Evolutionary conservation across 441 rosid genomes (phyloP), one percentile per base, ranked within the genome.

Genomic region (Eruca vesicaria): DNA sequence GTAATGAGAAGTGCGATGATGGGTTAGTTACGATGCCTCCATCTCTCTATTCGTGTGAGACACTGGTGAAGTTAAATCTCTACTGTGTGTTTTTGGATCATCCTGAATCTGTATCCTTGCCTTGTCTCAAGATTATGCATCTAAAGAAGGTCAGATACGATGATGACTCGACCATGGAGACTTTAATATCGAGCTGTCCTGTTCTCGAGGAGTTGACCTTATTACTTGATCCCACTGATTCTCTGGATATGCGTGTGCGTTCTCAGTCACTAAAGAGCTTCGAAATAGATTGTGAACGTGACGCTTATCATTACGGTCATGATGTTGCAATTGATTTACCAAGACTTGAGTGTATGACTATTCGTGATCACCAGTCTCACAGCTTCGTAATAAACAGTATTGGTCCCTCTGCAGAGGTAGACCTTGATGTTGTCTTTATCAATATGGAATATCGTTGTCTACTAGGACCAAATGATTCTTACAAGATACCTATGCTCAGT

Each of bases 11-110:
- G 3, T 18, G 26, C 41, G 50, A 31, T 0, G 71, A 55, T 20
- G 35, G 29, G 15, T 14, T 31, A 8, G 72, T 74, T 31, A 58
- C 19, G 67, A 56, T 73, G 60, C 78, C 78, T 56, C 16, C 10
- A 11, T 65, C n/a, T n/a, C n/a, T n/a, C n/a, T n/a, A n/a, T n/a
- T n/a, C n/a, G n/a, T n/a, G n/a, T n/a, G n/a, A n/a, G 35, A 66
- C 19, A 1, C 45, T 73, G 45, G 72, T 66, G 9, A 20, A 0
- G 52, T 74, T 66, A 8, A 19, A 65, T 9, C 66, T 74, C 12
- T 19, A 41, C 29, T 6, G 43, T 14, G 50, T 45, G n/a, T 15
- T n/a, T n/a, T n/a, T n/a, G n/a, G n/a, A n/a, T n/a, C n/a, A n/a
- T n/a, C n/a, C n/a, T n/a, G n/a, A n/a, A n/a, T n/a, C n/a, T n/a